These are phyloP conservation scores for Neospermospora avenae DNA, from an alignment of 2,329 filamentous ascomycete species.

Conservation along the genomic window DNA sequence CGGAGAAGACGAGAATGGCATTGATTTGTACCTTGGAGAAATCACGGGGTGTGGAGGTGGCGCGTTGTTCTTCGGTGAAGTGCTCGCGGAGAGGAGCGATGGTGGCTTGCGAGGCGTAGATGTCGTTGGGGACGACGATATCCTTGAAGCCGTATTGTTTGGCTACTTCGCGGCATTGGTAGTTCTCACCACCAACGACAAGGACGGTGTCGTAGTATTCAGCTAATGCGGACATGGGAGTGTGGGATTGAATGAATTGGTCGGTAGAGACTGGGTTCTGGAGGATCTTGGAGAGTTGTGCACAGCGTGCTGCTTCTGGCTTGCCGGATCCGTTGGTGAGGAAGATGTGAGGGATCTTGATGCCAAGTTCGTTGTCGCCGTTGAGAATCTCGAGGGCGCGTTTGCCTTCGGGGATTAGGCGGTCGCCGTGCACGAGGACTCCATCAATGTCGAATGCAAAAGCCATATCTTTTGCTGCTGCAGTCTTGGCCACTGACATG, in stretches of 20 bases:
- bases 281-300: constrained; percentile 66
- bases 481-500: constrained; percentile 62
- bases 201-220: constrained; percentile 77
- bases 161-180: constrained; percentile 69
- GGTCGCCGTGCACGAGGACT: constrained; percentile 70
- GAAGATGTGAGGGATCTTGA: constrained; percentile 74
- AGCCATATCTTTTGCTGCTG: constrained; percentile 72
- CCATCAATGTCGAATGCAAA: constrained; percentile 79
- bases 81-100: constrained; percentile 64
- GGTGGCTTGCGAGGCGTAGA: constrained; percentile 65
- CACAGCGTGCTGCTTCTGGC: constrained; percentile 60
- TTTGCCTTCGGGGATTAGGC: constrained; percentile 65
- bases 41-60: constrained; percentile 65
- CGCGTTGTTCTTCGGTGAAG: constrained; percentile 66
- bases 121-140: constrained; percentile 70
- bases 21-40: constrained; percentile 70
- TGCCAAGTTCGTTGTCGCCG: constrained; percentile 72
- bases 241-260: constrained; percentile 76
- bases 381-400: constrained; percentile 68
- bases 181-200: constrained; percentile 72
- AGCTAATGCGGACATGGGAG: constrained; percentile 70
- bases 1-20: constrained; percentile 72
- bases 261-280: constrained; percentile 62
- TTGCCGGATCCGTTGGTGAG: constrained; percentile 74
- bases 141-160: constrained; percentile 73